phyloP scores from a whole-genome alignment of 176 grass and related monocot species.

The Rhynchospora pubera region DNA sequence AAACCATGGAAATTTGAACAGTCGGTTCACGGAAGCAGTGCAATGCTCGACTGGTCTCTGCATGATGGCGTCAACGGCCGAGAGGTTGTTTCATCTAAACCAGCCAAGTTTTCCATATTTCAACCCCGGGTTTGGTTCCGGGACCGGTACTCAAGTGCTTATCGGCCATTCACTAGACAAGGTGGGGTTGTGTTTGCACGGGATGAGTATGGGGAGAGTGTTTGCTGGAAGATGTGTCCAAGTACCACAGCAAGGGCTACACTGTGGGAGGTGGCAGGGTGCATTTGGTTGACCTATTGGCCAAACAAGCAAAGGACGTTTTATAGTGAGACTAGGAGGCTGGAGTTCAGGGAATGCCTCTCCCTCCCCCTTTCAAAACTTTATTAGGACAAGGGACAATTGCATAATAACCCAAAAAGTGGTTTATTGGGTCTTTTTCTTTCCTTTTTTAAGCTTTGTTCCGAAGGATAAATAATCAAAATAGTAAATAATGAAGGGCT shows the following conservation, averaged over 20 bases:
- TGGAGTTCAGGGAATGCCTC: constrained; percentile 71
- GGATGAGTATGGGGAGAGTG: constrained; percentile 86
- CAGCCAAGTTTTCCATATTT: constrained; percentile 62
- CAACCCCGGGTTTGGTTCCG: constrained; percentile 74
- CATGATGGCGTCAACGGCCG: constrained; percentile 72
- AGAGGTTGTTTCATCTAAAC: constrained; percentile 58
- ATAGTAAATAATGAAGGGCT: neutral
- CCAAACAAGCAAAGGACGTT: constrained; percentile 84
- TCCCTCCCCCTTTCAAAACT: constrained; percentile 45
- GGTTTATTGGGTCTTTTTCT: too few species aligned
- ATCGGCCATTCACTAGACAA: constrained; percentile 73
- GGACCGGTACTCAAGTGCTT: constrained; percentile 56
- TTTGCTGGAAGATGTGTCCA: constrained; percentile 67
- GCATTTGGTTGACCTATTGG: constrained; percentile 89
- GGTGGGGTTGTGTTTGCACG: constrained; percentile 64
- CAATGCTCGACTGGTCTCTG: constrained; percentile 60
- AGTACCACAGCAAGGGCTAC: constrained; percentile 45
- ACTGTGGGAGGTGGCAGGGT: constrained; percentile 70
- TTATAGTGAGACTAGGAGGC: constrained; percentile 58
- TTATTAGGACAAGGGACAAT: constrained; percentile 9
- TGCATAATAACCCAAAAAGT: neutral
- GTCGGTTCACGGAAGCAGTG: constrained; percentile 49
- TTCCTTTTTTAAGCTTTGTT: neutral
- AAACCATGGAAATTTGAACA: constrained; percentile 97
- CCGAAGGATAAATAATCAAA: neutral